Evolutionary conservation across 1,139 yeast genomes (phyloP).

Genomic region (Suhomyces wounanorum): DNA sequence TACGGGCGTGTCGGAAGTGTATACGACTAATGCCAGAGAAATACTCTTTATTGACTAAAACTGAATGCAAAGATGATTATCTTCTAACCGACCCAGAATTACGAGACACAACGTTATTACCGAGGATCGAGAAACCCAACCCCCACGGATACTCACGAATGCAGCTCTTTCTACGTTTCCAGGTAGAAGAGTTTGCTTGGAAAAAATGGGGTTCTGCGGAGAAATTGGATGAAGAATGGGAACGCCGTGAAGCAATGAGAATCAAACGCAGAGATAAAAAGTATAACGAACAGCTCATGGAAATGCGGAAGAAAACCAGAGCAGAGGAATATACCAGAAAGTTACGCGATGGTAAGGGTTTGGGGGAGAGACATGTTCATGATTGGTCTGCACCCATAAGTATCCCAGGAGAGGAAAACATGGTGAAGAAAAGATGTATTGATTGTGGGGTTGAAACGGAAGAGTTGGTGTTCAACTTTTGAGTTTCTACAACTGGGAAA

Average conservation of each 20-base stretch:
- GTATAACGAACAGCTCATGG: slow-evolving; percentile 71
- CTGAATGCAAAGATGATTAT: slow-evolving; percentile 93
- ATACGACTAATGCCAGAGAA: slow-evolving; percentile 76
- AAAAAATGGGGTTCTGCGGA: slow-evolving; percentile 95
- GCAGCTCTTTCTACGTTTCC: slow-evolving; percentile 88
- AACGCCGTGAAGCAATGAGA: slow-evolving; percentile 71
- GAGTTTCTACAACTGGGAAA: background rate
- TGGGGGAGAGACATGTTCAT: slow-evolving; percentile 66
- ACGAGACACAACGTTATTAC: slow-evolving; percentile 64
- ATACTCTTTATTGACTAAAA: slow-evolving; percentile 86
- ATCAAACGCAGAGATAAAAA: slow-evolving; percentile 75
- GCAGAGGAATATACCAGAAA: slow-evolving; percentile 87
- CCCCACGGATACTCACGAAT: slow-evolving; percentile 93
- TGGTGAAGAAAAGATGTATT: slow-evolving; percentile 64
- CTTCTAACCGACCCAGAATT: slow-evolving; percentile 91
- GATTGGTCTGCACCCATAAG: slow-evolving; percentile 69
- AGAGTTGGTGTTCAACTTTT: slow-evolving; percentile 43
- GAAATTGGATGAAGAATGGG: slow-evolving; percentile 90
- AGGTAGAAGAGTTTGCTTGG: slow-evolving; percentile 89
- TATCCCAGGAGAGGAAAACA: slow-evolving; percentile 34
- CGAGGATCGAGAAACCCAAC: slow-evolving; percentile 85
- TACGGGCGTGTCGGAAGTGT: slow-evolving; percentile 79
- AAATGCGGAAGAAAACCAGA: slow-evolving; percentile 87
- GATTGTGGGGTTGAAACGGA: slow-evolving; percentile 87
- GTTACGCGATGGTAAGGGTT: slow-evolving; percentile 56